phyloP scores from a whole-genome alignment of 495 filamentous ascomycete species.

The Neurospora sp. region DNA sequence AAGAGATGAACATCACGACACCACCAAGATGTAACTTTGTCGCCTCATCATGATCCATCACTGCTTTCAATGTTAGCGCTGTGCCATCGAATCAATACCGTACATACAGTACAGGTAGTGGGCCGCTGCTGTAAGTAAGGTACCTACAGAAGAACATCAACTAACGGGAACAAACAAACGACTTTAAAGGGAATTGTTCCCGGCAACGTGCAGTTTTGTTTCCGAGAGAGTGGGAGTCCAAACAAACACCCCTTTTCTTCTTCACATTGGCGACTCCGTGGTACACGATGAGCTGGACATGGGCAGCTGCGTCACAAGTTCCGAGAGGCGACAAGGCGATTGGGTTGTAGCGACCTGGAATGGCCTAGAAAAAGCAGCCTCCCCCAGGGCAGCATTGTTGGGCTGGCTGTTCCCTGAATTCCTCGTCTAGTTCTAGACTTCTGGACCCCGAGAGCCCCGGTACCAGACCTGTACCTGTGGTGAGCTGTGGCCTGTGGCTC shows the following conservation, averaged over 20 bases:
- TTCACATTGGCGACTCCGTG: not conserved
- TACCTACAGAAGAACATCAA: not conserved
- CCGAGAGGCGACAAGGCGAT: constrained; percentile 4
- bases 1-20: not conserved
- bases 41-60: not conserved
- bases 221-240: not conserved
- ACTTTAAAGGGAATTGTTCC: not conserved
- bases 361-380: not conserved
- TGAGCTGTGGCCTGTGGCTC: not conserved
- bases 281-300: constrained; percentile 4
- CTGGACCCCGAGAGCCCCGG: not conserved
- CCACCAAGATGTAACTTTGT: not conserved
- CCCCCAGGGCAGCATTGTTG: not conserved
- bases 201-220: constrained; percentile 3
- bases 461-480: not conserved
- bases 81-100: not conserved
- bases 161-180: not conserved
- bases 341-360: not conserved
- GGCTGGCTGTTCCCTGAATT: not conserved
- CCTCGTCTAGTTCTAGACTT: not conserved
- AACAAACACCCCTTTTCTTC: not conserved
- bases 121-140: not conserved
- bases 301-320: not conserved
- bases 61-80: not conserved
- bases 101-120: not conserved